phyloP scores from a whole-genome alignment of 345 rosid genomes.

The Acer yangbiense region DNA sequence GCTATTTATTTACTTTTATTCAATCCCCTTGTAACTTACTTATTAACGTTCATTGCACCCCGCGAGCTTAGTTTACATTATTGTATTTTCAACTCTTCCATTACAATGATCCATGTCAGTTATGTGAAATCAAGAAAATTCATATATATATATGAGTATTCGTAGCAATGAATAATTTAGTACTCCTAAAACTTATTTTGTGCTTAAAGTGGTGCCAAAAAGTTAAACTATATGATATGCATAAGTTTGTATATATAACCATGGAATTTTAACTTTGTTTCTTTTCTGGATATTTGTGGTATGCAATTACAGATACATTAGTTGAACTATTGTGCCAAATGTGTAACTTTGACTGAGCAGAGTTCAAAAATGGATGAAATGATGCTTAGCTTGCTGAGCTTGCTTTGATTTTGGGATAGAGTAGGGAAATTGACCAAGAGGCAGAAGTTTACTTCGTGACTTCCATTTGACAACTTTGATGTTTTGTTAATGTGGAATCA shows the following conservation, averaged over 20 bases:
- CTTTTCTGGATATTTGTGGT: neutral
- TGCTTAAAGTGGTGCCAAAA: too few species aligned
- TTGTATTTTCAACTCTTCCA: neutral
- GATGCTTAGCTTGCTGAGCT: neutral
- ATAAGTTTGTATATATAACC: too few species aligned
- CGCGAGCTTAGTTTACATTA: neutral
- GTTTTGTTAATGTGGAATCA: neutral
- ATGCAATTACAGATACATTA: neutral
- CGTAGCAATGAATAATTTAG: too few species aligned
- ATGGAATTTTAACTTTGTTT: neutral
- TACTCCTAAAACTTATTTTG: too few species aligned
- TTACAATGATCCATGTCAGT: neutral
- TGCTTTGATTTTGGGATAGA: slow-evolving; percentile 1
- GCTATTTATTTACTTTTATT: neutral
- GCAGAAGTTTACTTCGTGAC: neutral
- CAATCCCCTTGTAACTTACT: neutral
- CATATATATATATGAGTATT: too few species aligned
- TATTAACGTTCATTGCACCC: neutral
- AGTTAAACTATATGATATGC: too few species aligned
- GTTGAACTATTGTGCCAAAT: neutral
- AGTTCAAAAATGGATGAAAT: neutral
- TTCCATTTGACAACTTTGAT: neutral
- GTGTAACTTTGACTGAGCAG: neutral
- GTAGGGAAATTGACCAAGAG: neutral
- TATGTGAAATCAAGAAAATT: too few species aligned